phyloP scores from a whole-genome alignment of 164 flowering plant genomes.

The Dillenia turbinata region DNA sequence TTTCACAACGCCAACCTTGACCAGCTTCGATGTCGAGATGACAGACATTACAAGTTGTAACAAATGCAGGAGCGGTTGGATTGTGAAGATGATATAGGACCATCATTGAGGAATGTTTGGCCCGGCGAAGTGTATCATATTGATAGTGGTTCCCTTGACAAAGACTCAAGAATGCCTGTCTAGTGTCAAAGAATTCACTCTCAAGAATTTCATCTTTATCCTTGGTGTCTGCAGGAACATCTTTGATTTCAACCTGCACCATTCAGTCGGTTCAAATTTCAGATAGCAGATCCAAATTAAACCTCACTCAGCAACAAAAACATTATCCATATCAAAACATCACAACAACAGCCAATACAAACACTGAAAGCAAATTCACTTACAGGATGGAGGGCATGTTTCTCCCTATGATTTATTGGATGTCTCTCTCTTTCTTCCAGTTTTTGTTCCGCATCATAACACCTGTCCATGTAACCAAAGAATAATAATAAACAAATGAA shows the following conservation, averaged over 20 bases:
- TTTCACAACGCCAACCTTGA: conserved; percentile 99
- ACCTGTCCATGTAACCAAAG: conserved; percentile 34
- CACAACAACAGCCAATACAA: too few species aligned
- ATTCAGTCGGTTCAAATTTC: not conserved
- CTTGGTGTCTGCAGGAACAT: conserved; percentile 81
- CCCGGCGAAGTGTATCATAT: conserved; percentile 97
- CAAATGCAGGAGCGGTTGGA: conserved; percentile 99
- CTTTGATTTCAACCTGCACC: conserved; percentile 74
- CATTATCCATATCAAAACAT: not conserved
- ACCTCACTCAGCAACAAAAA: not conserved
- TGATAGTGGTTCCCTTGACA: conserved; percentile 99
- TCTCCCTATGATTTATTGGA: conserved; percentile 76
- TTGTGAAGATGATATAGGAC: conserved; percentile 98
- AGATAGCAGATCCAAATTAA: not conserved
- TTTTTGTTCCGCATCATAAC: conserved; percentile 76
- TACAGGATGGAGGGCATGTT: conserved; percentile 62
- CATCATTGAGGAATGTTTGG: conserved; percentile 99
- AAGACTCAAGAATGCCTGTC: conserved; percentile 96
- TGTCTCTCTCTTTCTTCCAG: conserved; percentile 86
- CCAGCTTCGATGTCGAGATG: conserved; percentile 90
- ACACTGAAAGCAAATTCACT: conserved; percentile 18
- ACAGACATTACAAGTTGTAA: conserved; percentile 81
- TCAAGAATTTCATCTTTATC: conserved; percentile 96
- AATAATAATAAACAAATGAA: conserved; percentile 1
- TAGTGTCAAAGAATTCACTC: conserved; percentile 97